These are phyloP conservation scores for Climacium dendroides DNA, from an alignment of 225 moss, liverwort and hornwort genomes.

Conservation along the genomic window DNA sequence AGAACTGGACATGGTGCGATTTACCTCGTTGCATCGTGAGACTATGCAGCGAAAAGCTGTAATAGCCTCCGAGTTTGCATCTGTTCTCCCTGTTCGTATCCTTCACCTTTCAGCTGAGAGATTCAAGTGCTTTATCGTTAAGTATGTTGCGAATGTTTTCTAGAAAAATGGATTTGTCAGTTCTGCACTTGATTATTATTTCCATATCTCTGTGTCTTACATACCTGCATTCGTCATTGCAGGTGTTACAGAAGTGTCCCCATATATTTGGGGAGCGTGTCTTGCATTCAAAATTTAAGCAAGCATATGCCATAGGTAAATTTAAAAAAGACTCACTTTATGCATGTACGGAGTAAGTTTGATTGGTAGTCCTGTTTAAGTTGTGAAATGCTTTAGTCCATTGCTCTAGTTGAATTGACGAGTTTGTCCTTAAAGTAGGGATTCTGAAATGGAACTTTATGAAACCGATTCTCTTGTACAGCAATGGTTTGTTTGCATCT, in stretches of 20 bases:
- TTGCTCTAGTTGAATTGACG: background rate
- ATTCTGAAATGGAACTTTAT: background rate
- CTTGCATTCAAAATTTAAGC: conserved; percentile 60
- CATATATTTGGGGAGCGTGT: conserved; percentile 73
- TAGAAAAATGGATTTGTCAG: background rate
- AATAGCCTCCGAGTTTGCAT: conserved; percentile 65
- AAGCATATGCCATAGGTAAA: conserved; percentile 80
- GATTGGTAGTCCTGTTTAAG: background rate
- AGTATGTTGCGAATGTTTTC: background rate
- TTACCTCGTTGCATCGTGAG: conserved; percentile 74
- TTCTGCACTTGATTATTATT: background rate
- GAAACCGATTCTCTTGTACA: background rate
- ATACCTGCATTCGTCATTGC: background rate
- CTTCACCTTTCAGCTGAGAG: background rate
- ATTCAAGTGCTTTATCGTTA: background rate
- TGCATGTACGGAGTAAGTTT: background rate
- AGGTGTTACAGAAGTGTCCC: conserved; percentile 60
- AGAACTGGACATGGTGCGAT: conserved; percentile 73
- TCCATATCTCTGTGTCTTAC: background rate
- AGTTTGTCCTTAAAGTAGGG: background rate
- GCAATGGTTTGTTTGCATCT: background rate
- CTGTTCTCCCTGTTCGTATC: conserved; percentile 59
- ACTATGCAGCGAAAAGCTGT: conserved; percentile 70
- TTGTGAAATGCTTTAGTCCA: background rate
- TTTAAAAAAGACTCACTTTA: background rate